Percentiles rank a stretch among this genome's conserved stretches.
Conservation (phyloP, 2,329 filamentous ascomycete species). For the Cadophora gregata region DNA sequence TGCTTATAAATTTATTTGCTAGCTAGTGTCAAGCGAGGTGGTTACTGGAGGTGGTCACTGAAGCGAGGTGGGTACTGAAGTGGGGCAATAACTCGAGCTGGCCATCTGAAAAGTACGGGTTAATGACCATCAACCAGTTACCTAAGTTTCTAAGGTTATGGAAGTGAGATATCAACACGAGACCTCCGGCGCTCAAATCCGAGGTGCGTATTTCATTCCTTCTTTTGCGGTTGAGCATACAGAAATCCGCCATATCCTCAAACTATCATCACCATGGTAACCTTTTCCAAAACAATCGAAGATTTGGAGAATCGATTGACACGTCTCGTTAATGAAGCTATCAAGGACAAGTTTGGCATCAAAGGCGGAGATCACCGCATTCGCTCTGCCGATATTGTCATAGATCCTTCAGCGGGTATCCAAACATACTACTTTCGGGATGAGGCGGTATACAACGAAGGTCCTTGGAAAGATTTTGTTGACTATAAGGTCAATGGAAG, state of each 20-base stretch:
- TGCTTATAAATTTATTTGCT: background rate
- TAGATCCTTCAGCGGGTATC: background rate
- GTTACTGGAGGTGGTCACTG: background rate
- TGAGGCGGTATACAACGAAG: background rate
- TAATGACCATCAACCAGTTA: background rate
- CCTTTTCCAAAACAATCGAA: slow-evolving; percentile 10
- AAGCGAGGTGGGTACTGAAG: background rate
- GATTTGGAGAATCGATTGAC: background rate
- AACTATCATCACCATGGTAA: background rate
- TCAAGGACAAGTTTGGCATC: background rate
- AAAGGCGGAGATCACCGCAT: slow-evolving; percentile 1
- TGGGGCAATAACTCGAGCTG: background rate
- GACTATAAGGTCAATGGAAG: slow-evolving; percentile 9
- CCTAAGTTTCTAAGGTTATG: background rate
- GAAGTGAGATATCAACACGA: background rate
- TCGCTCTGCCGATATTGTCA: background rate
- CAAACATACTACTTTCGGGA: slow-evolving; percentile 6
- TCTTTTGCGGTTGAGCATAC: background rate
- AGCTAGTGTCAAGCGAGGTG: background rate
- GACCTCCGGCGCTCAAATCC: background rate
- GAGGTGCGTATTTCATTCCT: background rate
- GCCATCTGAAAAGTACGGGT: background rate
- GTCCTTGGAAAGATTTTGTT: slow-evolving; percentile 3
- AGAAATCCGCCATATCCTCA: background rate
- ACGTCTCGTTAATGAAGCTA: slow-evolving; percentile 9